Base-by-base conservation (phyloP, 306 rosid genomes). In the Cicer arietinum region DNA sequence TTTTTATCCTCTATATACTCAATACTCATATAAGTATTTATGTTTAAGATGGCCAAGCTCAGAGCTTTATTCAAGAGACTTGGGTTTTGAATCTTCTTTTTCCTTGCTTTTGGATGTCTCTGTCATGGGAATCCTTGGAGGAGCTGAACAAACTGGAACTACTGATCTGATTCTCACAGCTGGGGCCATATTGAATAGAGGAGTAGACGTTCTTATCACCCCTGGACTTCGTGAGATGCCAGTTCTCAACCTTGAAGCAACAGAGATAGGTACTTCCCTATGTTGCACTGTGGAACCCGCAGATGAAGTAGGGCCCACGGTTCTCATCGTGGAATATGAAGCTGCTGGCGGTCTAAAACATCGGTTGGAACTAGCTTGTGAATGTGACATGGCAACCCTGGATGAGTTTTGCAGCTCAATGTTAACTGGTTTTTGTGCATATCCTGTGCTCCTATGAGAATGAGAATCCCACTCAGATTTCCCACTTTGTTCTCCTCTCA, bases 111-210 rank as follows among this genome's bases (percentile, higher is more conserved):
- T 42, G 46, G 77, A 57, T 7, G 10, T 79, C 62, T 81, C 85
- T 45, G 71, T 76, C 57, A 78, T 43, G 57, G 80, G 75, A 44
- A 79, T 70, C 86, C 92, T 86, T 20, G 96, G 92, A 66, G 94
- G 96, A 81, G 94, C 91, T 46, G 96, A 88, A 84, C 92, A 92
- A 8, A 92, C 96, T 2, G 96, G 97, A 18, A 92, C 88, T 25
- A 92, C 92, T 51, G 94, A 88, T 67, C 96, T 79, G 66, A 90
- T 89, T 74, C 92, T 73, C 59, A 92, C 96, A 71, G 92, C 84
- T 16, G 98, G 94, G 45, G 98, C 94, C 90, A 82, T 83, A 60
- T 60, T 60, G 73, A 68, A 76, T 11, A 42, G 73, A 67, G 89
- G 80, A 67, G 77, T 76, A 25, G 87, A 76, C 6, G 75, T 61